phyloP scores from a whole-genome alignment of 306 rosid genomes.

The Lathyrus tuberosus region DNA sequence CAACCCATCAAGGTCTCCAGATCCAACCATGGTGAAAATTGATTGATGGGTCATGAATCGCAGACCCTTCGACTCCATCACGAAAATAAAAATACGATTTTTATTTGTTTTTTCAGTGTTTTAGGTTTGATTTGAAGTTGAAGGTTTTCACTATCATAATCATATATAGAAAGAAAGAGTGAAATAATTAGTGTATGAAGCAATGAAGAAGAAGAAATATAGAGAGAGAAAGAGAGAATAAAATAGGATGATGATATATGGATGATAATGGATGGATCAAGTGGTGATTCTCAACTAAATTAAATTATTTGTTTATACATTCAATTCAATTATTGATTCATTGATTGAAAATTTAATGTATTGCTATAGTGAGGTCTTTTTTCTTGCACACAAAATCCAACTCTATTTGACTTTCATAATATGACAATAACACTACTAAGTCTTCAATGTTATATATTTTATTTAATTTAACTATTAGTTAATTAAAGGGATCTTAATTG shows the following conservation, averaged over 20 bases:
- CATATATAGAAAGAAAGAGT: not conserved
- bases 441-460: too few species aligned
- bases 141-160: not conserved
- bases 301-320: not conserved
- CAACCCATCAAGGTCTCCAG: slow-evolving; percentile 70
- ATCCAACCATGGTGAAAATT: slow-evolving; percentile 76
- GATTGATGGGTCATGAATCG: slow-evolving; percentile 74
- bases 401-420: slow-evolving; percentile 11
- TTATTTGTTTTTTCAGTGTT: slow-evolving; percentile 24
- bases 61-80: slow-evolving; percentile 73
- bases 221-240: not conserved
- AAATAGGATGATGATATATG: not conserved
- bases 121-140: slow-evolving; percentile 19
- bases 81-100: not conserved
- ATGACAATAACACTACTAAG: not conserved
- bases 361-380: slow-evolving; percentile 11
- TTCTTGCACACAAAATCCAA: slow-evolving; percentile 18
- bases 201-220: slow-evolving; percentile 16
- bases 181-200: not conserved
- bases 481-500: too few species aligned
- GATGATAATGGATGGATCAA: slow-evolving; percentile 29
- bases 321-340: slow-evolving; percentile 2
- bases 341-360: slow-evolving; percentile 2
- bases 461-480: too few species aligned
- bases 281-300: slow-evolving; percentile 13